These are phyloP conservation scores for Wickerhamomyces bovis DNA, from an alignment of 805 yeast species.

Conservation along the genomic window DNA sequence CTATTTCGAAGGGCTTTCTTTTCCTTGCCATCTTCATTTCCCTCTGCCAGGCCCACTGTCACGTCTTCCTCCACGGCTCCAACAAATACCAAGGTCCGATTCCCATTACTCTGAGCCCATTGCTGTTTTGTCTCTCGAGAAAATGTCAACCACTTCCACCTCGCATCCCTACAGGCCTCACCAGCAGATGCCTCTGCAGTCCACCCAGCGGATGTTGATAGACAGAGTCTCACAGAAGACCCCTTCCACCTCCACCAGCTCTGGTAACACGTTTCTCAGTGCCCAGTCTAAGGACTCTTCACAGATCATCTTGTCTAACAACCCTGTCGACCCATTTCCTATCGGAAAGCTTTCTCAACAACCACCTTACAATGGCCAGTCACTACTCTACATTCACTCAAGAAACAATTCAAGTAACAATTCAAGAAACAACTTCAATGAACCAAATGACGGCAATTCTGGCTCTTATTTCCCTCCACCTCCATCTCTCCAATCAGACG, in stretches of 20 bases:
- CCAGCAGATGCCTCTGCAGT: not conserved
- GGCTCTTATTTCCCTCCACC: not conserved
- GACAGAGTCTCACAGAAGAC: not conserved
- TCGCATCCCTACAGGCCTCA: not conserved
- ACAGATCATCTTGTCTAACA: constrained; percentile 4
- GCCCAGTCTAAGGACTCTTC: constrained; percentile 5
- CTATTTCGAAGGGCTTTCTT: no score
- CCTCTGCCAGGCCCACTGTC: no score
- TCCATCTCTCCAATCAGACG: not conserved
- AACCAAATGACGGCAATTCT: not conserved
- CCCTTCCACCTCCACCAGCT: constrained; percentile 4
- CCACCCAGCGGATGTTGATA: not conserved
- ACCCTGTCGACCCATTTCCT: constrained; percentile 6
- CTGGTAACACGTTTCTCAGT: constrained; percentile 5
- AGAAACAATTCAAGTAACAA: not conserved
- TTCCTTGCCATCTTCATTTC: no score
- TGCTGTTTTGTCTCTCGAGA: no score
- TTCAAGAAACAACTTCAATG: not conserved
- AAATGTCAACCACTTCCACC: not conserved
- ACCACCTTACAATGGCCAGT: not conserved
- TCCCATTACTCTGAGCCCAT: no score
- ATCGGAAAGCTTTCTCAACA: not conserved
- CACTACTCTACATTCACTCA: not conserved
- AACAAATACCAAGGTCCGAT: no score
- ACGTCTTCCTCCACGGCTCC: no score